Evolutionary conservation across 306 rosid species (phyloP).

Genomic region (Canavalia ensiformis): DNA sequence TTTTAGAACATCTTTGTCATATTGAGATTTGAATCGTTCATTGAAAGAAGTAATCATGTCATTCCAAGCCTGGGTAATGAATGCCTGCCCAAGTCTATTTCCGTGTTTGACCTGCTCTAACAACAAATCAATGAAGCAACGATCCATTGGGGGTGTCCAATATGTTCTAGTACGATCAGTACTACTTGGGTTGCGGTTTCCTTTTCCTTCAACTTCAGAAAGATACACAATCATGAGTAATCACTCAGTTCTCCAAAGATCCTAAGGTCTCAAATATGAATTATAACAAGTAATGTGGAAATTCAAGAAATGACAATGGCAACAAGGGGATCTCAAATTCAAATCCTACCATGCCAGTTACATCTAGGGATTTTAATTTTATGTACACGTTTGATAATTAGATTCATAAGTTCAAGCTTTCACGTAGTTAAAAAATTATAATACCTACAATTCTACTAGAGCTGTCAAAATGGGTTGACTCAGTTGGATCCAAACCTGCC

Average conservation of each 20-base stretch:
- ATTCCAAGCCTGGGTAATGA: constrained; percentile 78
- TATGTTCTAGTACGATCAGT: constrained; percentile 76
- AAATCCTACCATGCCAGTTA: neutral
- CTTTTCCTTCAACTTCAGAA: constrained; percentile 64
- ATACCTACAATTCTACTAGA: neutral
- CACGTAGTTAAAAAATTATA: neutral
- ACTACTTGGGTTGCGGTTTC: constrained; percentile 47
- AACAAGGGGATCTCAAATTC: constrained; percentile 4
- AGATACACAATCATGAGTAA: constrained; percentile 32
- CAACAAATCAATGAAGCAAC: constrained; percentile 70
- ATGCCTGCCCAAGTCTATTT: constrained; percentile 74
- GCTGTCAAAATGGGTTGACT: no score
- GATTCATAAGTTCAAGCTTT: neutral
- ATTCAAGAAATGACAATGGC: constrained; percentile 14
- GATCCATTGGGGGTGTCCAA: constrained; percentile 90
- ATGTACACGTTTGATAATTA: neutral
- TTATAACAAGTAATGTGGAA: constrained; percentile 23
- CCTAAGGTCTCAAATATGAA: constrained; percentile 40
- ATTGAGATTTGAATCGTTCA: constrained; percentile 64
- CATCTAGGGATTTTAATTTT: neutral
- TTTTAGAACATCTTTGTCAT: constrained; percentile 81
- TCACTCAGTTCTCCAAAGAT: constrained; percentile 35
- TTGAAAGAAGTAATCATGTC: constrained; percentile 71
- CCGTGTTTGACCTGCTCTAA: constrained; percentile 71
- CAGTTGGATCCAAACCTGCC: no score